Evolutionary conservation across 2,329 filamentous ascomycete species (phyloP), one percentile per base, ranked within the genome.

Genomic region (Coniella vitis): DNA sequence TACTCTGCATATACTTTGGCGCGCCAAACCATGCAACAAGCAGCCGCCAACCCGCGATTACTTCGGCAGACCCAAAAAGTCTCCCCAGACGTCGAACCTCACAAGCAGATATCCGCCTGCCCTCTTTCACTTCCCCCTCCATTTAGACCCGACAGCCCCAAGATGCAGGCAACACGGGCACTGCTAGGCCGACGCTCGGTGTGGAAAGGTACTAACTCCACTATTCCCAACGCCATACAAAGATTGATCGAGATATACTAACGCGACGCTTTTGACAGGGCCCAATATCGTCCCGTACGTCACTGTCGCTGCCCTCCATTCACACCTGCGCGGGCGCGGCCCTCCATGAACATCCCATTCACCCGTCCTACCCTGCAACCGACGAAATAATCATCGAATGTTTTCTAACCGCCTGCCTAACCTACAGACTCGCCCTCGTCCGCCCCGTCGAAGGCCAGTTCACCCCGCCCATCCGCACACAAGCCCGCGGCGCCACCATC

Each of bases 401-500:
- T n/a, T n/a, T n/a, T n/a, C n/a, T 39, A 35, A 19, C 21, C 42
- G 22, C 17, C 40, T 19, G 7, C 39, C 41, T 19, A 19, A 41
- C 25, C 16, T 22, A 13, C 58, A 81, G 78, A 48, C 74, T 81
- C 52, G 86, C 77, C n/a, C 86, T 90, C 58, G 71, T 79, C 61
- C 70, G 72, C 60, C 76, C 68, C 34, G 76, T 74, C 60, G 66
- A 75, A 5, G 84, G 83, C 60, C 74, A 87, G 58, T 77, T 75
- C 55, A 72, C 78, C 4, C 79, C 78, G 35, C 85, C 88, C 12
- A 90, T 96, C 65, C 83, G 81, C 62, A 96, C 90, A 14, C 87
- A 91, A 66, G 90, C 90, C 34, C 87, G 90, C 56, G 79, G 85
- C 49, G 90, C 90, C 29, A 95, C 90, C 5, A 93, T 96, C 60